Percentiles rank a stretch among this genome's conserved stretches.
phyloP scores from a whole-genome alignment of 306 rosid genomes.

The Ormosia semicastrata region DNA sequence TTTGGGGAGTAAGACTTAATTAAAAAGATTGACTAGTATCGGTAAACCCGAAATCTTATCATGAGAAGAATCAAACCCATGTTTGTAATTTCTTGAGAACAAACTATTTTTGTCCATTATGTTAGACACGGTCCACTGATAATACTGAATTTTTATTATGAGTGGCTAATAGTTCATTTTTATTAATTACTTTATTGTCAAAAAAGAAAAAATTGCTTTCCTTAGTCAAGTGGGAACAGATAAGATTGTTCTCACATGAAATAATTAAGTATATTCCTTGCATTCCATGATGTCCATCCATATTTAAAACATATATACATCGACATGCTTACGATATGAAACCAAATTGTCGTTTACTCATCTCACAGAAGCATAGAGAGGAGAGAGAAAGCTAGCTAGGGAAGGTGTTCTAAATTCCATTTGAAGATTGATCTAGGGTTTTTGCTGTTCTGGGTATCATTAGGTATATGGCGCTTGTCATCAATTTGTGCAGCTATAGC shows the following conservation, averaged over 20 bases:
- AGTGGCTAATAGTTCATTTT: conserved; percentile 8
- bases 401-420: conserved; percentile 12
- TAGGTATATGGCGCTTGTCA: not conserved
- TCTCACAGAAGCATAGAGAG: conserved; percentile 17
- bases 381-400: conserved; percentile 15
- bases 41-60: conserved; percentile 10
- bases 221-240: conserved; percentile 32
- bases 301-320: conserved; percentile 14
- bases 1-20: not conserved
- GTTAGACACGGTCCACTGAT: conserved; percentile 16
- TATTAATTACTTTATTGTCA: not conserved
- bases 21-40: not conserved
- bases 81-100: conserved; percentile 19
- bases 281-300: conserved; percentile 33
- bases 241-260: conserved; percentile 50
- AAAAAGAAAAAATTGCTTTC: not conserved
- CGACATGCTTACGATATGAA: conserved; percentile 34
- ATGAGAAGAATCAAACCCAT: conserved; percentile 18
- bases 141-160: conserved; percentile 16
- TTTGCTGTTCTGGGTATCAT: not conserved
- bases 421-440: conserved; percentile 32
- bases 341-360: conserved; percentile 35
- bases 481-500: not conserved
- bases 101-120: not conserved
- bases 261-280: conserved; percentile 41